Base-by-base conservation (phyloP, 2,329 filamentous ascomycete species). In the Samsoniella hepiali region DNA sequence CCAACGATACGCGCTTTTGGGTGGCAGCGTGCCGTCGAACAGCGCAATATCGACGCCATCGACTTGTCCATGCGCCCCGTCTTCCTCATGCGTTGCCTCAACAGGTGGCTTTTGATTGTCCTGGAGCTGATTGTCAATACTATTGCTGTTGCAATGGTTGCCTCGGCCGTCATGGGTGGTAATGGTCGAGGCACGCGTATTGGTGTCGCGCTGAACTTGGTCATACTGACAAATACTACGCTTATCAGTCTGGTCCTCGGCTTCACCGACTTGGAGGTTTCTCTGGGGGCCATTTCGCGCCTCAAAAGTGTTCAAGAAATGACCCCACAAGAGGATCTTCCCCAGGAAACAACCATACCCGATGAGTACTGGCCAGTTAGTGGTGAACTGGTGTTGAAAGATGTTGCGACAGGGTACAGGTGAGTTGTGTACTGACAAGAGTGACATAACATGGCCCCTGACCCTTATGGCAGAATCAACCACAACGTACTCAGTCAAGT, bases 101-200 rank as follows among this genome's bases (percentile, higher is more conserved):
- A 82, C 65, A 72, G 78, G 45, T 83, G 81, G 80, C 72, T 82
- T 1, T 77, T 71, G 1, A 68, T 83, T 1, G 78, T 80, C 1
- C 68, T 83, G 5, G 78, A 82, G 62, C 67, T 83, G 9, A 72
- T 82, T 5, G 69, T 71, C 11, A 64, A 58, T 6, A 67, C 61
- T 3, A 74, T 83, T 45, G 78, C 79, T 0, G 53, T 70, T n/a
- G 65, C 58, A 1, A 62, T 66, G 2, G 62, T 69, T 2, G 71
- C 76, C 7, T 68, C 81, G 1, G 76, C 79, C 1, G 76, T 82
- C 2, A 49, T 64, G 7, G 65, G 64, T 1, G 60, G 63, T 1
- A 54, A 62, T 1, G 66, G 65, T 1, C 66, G 63, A 4, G 67
- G 65, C 1, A 65, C 63, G 9, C 59, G 65, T 7, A 65, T 72